Conservation (phyloP, 805 yeast species). For the Spathaspora boniae region DNA sequence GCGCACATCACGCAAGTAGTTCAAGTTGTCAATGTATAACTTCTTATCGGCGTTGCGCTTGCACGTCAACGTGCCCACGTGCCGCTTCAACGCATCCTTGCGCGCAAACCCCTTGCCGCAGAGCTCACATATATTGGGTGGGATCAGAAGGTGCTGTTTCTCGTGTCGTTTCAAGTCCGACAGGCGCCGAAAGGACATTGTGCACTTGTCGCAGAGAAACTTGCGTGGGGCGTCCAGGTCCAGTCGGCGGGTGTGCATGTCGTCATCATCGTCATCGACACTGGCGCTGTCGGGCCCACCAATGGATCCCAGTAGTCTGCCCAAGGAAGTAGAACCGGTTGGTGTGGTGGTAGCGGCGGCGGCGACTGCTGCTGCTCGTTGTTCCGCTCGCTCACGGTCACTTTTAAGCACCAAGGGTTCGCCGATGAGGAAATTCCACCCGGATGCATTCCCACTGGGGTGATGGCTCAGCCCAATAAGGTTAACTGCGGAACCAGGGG, state of each 20-base stretch:
- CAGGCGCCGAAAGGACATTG: conserved; percentile 61
- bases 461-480: no score
- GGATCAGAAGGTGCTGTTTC: conserved; percentile 65
- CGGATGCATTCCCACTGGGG: conserved; percentile 19
- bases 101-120: conserved; percentile 85
- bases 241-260: neutral
- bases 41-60: conserved; percentile 61
- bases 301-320: no score
- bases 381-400: conserved; percentile 3
- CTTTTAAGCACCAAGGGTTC: conserved; percentile 11
- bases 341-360: neutral
- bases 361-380: neutral
- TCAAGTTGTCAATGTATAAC: conserved; percentile 32
- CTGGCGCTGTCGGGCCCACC: no score
- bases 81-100: conserved; percentile 78
- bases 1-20: conserved; percentile 15
- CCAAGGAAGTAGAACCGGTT: conserved; percentile 1
- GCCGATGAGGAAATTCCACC: conserved; percentile 32
- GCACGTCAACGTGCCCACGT: conserved; percentile 71
- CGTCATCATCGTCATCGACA: conserved; percentile 6
- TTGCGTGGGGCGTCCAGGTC: conserved; percentile 24
- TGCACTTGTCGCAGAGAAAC: conserved; percentile 58
- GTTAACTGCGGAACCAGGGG: no score
- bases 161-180: conserved; percentile 73
- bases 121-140: conserved; percentile 70